Conservation (phyloP, 176 grass and related monocot genomes). For the Phyllostachys edulis region DNA sequence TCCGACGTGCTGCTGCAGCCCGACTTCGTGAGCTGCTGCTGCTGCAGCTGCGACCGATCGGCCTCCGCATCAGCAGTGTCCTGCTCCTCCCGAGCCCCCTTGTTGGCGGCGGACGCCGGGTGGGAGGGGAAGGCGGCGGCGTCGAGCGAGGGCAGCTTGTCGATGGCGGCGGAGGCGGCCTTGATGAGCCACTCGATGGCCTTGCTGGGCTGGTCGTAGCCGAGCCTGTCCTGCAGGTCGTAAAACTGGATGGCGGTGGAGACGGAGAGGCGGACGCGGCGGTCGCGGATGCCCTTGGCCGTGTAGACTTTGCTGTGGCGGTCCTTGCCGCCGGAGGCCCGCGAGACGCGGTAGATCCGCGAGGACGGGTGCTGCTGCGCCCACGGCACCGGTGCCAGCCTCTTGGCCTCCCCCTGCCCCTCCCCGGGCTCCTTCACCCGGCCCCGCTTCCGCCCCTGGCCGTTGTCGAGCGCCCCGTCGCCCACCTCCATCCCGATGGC, state of each 20-base stretch:
- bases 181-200: constrained; percentile 94
- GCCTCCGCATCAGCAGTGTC: not conserved
- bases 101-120: constrained; percentile 19
- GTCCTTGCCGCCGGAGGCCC: constrained; percentile 70
- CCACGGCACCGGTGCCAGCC: constrained; percentile 22
- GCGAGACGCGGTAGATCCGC: constrained; percentile 79
- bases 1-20: constrained; percentile 84
- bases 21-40: constrained; percentile 61
- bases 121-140: constrained; percentile 37
- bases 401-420: constrained; percentile 27
- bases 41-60: not conserved
- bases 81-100: not conserved
- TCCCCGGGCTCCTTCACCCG: not conserved
- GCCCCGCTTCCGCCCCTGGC: constrained; percentile 18
- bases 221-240: constrained; percentile 82
- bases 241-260: constrained; percentile 95
- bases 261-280: constrained; percentile 73
- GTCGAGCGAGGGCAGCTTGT: constrained; percentile 63
- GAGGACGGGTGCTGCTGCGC: constrained; percentile 44
- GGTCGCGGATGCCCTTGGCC: constrained; percentile 79
- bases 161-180: constrained; percentile 64
- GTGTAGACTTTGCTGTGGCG: constrained; percentile 98
- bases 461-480: not conserved
- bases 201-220: constrained; percentile 84
- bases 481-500: constrained; percentile 34